Percentiles rank a stretch among this genome's conserved stretches.
phyloP scores from a whole-genome alignment of 2,329 filamentous ascomycete species.

The Xenosphaeropsis pyriputrescens region DNA sequence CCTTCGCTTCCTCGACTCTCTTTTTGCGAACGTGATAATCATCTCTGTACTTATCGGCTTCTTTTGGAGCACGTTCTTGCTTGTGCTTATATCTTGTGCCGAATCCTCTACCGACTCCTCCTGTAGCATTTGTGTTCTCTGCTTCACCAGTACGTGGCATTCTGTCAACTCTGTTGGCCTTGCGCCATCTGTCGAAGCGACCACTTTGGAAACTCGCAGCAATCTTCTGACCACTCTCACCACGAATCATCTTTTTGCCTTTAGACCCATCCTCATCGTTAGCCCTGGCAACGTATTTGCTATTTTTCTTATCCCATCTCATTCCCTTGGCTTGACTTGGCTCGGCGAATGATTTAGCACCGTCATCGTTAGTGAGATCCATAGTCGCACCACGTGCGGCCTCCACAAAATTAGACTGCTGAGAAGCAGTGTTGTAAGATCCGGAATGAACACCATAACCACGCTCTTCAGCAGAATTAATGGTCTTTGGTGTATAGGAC shows the following conservation, averaged over 20 bases:
- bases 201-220: conserved; percentile 87
- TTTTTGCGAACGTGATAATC: conserved; percentile 87
- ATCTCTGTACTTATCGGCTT: conserved; percentile 81
- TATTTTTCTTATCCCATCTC: conserved; percentile 94
- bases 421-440: conserved; percentile 31
- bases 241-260: conserved; percentile 57
- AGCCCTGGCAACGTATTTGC: conserved; percentile 80
- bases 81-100: conserved; percentile 69
- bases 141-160: conserved; percentile 72
- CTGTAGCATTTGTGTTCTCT: conserved; percentile 36
- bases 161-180: conserved; percentile 64
- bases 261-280: conserved; percentile 93
- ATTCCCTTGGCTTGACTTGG: conserved; percentile 57
- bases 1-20: conserved; percentile 72
- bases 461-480: conserved; percentile 74
- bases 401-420: conserved; percentile 63
- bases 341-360: conserved; percentile 63
- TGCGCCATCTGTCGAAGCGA: conserved; percentile 85
- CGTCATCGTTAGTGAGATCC: conserved; percentile 86
- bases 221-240: conserved; percentile 92
- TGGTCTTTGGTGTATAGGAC: conserved; percentile 76
- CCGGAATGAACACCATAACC: conserved; percentile 89
- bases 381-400: conserved; percentile 79
- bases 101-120: conserved; percentile 19
- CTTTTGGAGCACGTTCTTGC: conserved; percentile 76